These are phyloP conservation scores for Cryptococcus sp. DNA, from an alignment of 1,284 basidiomycete genomes.

Conservation along the genomic window DNA sequence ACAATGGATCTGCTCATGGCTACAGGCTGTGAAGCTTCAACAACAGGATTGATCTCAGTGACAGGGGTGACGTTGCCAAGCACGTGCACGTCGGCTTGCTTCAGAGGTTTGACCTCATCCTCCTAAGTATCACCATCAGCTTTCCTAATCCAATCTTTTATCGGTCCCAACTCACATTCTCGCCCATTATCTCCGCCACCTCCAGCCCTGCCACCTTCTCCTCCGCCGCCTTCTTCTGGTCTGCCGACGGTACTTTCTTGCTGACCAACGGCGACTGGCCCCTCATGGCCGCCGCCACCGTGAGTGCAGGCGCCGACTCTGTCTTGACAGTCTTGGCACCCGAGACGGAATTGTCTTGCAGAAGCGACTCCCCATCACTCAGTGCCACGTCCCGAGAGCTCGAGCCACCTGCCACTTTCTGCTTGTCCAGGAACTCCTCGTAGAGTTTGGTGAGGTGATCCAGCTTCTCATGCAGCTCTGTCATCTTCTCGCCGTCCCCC, in stretches of 20 bases:
- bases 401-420: background rate
- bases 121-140: constrained; percentile 6
- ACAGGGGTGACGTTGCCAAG: background rate
- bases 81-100: constrained; percentile 29
- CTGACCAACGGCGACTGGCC: background rate
- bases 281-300: background rate
- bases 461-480: constrained; percentile 37
- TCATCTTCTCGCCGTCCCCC: constrained; percentile 4
- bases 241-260: constrained; percentile 6
- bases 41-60: background rate
- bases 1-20: no score
- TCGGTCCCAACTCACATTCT: constrained; percentile 22
- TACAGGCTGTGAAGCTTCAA: no score
- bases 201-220: constrained; percentile 32
- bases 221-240: constrained; percentile 25
- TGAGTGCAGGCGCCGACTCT: background rate
- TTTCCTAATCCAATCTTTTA: background rate
- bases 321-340: background rate
- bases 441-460: constrained; percentile 39
- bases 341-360: background rate
- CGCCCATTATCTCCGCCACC: constrained; percentile 40
- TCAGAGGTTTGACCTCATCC: constrained; percentile 24
- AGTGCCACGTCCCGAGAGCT: no score
- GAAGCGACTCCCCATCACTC: background rate
- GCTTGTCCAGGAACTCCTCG: constrained; percentile 29